A percentile compares a stretch with the other conserved stretches of the same genome.
Conservation (phyloP, 208 protist species). For the Leishmania lainsoni region DNA sequence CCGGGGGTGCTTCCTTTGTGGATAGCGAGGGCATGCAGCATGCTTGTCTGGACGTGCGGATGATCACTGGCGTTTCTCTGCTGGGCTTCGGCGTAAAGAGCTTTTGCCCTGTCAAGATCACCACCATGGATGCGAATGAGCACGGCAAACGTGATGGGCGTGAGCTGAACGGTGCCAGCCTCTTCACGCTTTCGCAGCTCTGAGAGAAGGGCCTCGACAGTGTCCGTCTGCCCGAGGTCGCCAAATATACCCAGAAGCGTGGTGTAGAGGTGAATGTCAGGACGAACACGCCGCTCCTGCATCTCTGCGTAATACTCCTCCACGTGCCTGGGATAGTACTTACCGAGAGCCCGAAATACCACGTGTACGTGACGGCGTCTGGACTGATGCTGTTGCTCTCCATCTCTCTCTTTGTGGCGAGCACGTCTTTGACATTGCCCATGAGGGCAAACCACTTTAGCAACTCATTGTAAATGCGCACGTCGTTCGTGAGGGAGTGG, state of each 20-base stretch:
- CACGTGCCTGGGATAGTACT: conserved; percentile 87
- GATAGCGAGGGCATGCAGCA: conserved; percentile 66
- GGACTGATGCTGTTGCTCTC: conserved; percentile 49
- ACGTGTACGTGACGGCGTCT: conserved; percentile 81
- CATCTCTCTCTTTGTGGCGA: conserved; percentile 67
- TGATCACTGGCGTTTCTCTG: conserved; percentile 71
- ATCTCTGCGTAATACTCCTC: conserved; percentile 75
- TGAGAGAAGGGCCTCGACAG: conserved; percentile 51
- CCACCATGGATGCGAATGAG: conserved; percentile 68
- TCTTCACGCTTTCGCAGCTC: conserved; percentile 80
- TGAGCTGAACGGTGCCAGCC: conserved; percentile 76
- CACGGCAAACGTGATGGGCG: conserved; percentile 74
- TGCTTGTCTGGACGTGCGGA: conserved; percentile 83
- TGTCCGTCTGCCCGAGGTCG: conserved; percentile 55
- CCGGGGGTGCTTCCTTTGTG: conserved; percentile 15
- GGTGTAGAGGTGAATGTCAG: conserved; percentile 80
- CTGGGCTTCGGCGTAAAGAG: conserved; percentile 65
- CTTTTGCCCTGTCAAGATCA: conserved; percentile 51
- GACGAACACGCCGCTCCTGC: conserved; percentile 51
- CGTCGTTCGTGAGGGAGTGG: conserved; percentile 65
- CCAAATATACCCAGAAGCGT: conserved; percentile 85
- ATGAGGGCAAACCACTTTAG: conserved; percentile 89
- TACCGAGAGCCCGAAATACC: conserved; percentile 75
- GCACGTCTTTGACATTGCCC: conserved; percentile 87
- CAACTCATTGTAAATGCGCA: conserved; percentile 88